Base-by-base conservation (phyloP, 1,284 basidiomycete genomes). In the Ganoderma boninense region DNA sequence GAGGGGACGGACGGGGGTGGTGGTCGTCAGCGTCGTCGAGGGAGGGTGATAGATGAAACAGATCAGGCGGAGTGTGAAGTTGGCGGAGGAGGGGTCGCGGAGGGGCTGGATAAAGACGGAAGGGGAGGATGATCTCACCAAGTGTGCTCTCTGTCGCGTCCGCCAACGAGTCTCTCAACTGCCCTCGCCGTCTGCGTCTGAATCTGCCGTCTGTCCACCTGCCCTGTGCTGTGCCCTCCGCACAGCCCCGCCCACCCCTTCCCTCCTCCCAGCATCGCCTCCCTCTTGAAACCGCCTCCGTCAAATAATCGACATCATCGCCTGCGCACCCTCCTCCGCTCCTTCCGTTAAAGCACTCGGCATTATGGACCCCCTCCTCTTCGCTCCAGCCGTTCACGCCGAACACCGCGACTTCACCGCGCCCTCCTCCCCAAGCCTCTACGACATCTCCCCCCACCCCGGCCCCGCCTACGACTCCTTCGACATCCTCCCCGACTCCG, bases 401-500 rank as follows among this genome's bases (percentile, higher is more conserved):
- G 77, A 79, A 69, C 72, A 68, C 38, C 71, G 67, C 59, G 77
- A 79, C 69, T 77, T 77, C 72, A 49, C 57, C 61, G 73, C 72
- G 35, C 73, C 74, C 61, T 38, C 70, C 29, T 78, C 78, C 52
- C 75, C 77, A 52, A 70, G 74, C 70, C 61, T 77, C 49, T 78
- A 73, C 73, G 78, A 77, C 69, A 62, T 73, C 64, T 77, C 77
- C 38, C 74, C 77, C 40, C 71, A 73, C 73, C 71, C 67, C 49
- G 71, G 74, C 69, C 66, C 75, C 29, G 69, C 79, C 49, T 84
- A 83, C 74, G 84, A 84, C 72, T 52, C 79, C 23, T 84, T 82
- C 73, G 80, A 82, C 60, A 81, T 80, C 76, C 68, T 71, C 62
- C 76, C 76, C 42, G 77, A 77, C 73, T 72, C 69, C 56, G 52